phyloP scores from a whole-genome alignment of 2,329 filamentous ascomycete genomes.

The Cercospora sp. region DNA sequence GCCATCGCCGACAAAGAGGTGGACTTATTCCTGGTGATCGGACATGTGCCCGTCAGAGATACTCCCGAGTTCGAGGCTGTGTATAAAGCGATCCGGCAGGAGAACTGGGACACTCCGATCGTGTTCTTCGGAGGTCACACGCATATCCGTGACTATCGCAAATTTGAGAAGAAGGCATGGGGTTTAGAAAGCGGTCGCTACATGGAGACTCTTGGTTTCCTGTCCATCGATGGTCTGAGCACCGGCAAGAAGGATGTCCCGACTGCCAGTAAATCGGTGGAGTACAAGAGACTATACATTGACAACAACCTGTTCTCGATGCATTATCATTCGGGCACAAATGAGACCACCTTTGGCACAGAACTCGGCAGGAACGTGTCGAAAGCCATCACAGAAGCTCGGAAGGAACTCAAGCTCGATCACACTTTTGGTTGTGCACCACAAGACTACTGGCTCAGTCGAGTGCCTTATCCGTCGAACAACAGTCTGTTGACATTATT shows the following conservation, averaged over 20 bases:
- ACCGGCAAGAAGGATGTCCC: conserved; percentile 40
- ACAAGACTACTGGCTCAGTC: conserved; percentile 75
- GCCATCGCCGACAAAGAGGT: conserved; percentile 76
- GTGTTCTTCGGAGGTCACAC: conserved; percentile 89
- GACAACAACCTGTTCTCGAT: conserved; percentile 90
- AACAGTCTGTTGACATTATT: conserved; percentile 82
- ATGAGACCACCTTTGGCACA: conserved; percentile 73
- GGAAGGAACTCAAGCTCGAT: conserved; percentile 71
- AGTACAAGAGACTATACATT: conserved; percentile 79
- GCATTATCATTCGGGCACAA: conserved; percentile 74
- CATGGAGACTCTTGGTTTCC: conserved; percentile 92
- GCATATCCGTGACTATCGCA: conserved; percentile 81
- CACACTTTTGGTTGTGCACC: conserved; percentile 80
- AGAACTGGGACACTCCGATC: conserved; percentile 79
- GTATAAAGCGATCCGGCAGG: conserved; percentile 73
- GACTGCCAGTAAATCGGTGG: conserved; percentile 45
- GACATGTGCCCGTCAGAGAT: conserved; percentile 74
- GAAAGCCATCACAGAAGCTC: conserved; percentile 65
- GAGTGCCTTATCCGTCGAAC: conserved; percentile 69
- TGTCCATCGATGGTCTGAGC: conserved; percentile 72
- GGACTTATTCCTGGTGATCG: conserved; percentile 82
- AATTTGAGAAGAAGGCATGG: conserved; percentile 74
- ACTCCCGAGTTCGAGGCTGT: conserved; percentile 77
- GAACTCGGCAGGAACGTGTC: conserved; percentile 71
- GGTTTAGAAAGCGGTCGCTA: conserved; percentile 87